Evolutionary conservation across 768 basidiomycete genomes (phyloP).

Genomic region (Mycena latifolia): DNA sequence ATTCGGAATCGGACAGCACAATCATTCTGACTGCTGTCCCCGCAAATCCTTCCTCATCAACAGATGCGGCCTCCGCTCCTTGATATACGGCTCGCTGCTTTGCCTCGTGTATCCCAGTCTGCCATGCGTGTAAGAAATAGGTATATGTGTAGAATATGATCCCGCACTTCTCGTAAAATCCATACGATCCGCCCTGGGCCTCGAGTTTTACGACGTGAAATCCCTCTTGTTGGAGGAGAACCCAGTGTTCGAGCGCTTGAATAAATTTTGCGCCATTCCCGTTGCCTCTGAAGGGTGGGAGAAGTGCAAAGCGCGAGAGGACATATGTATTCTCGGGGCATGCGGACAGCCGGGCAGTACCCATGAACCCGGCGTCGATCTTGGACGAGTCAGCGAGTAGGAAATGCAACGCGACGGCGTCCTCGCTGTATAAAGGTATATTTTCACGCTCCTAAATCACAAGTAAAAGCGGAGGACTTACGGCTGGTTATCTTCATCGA

Average conservation of each 20-base stretch:
- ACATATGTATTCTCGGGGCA: background rate
- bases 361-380: constrained; percentile 1
- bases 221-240: background rate
- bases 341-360: constrained; percentile 3
- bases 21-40: background rate
- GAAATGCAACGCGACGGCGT: constrained; percentile 5
- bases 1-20: background rate
- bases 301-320: constrained; percentile 4
- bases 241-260: background rate
- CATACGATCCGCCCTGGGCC: constrained; percentile 12
- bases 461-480: background rate
- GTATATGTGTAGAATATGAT: too few relatives aligned
- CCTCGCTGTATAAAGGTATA: background rate
- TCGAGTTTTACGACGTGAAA: background rate
- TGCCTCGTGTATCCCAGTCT: constrained; percentile 8
- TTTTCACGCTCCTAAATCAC: background rate
- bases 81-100: constrained; percentile 11
- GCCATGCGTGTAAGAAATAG: background rate
- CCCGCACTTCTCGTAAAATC: constrained; percentile 12
- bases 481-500: constrained; percentile 17
- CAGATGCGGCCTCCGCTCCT: constrained; percentile 4
- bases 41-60: constrained; percentile 3
- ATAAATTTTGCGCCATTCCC: background rate
- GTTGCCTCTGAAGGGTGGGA: background rate
- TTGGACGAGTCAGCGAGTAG: background rate